A percentile compares a stretch with the other conserved stretches of the same genome.
Conservation (phyloP, 2,329 filamentous ascomycete genomes). For the Fusarium tuaranense region DNA sequence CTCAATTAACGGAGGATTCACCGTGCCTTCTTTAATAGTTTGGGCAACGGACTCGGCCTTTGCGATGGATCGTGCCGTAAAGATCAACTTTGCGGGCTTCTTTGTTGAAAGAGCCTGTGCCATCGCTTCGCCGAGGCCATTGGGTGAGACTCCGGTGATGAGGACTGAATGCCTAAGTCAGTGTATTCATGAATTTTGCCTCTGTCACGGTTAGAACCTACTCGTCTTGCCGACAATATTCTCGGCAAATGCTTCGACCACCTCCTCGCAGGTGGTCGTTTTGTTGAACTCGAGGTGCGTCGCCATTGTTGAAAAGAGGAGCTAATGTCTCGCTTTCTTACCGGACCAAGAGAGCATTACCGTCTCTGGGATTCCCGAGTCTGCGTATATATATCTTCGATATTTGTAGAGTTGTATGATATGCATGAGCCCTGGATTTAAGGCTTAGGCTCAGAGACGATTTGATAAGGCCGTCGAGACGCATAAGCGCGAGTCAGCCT, state of each 20-base stretch:
- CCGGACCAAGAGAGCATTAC: neutral
- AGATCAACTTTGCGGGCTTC: neutral
- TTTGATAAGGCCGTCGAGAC: neutral
- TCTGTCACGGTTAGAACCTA: too few relatives aligned
- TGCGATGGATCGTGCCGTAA: neutral
- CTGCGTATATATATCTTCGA: neutral
- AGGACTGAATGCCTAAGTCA: neutral
- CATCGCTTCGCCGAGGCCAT: neutral
- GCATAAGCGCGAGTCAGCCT: neutral
- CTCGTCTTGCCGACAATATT: neutral
- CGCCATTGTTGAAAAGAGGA: neutral
- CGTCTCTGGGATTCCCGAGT: neutral
- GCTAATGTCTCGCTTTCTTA: neutral
- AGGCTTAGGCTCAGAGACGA: neutral
- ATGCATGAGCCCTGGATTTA: neutral
- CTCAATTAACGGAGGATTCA: neutral
- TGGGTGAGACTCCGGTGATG: neutral
- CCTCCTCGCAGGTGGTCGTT: neutral
- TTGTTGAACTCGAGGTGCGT: neutral
- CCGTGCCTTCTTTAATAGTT: neutral
- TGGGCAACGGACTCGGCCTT: neutral
- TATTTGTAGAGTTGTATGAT: neutral
- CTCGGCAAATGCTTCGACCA: neutral
- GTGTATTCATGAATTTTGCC: rapidly evolving
- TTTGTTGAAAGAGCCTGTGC: neutral